Conservation (phyloP, 495 filamentous ascomycete genomes). For the Elaphomyces granulatus region DNA sequence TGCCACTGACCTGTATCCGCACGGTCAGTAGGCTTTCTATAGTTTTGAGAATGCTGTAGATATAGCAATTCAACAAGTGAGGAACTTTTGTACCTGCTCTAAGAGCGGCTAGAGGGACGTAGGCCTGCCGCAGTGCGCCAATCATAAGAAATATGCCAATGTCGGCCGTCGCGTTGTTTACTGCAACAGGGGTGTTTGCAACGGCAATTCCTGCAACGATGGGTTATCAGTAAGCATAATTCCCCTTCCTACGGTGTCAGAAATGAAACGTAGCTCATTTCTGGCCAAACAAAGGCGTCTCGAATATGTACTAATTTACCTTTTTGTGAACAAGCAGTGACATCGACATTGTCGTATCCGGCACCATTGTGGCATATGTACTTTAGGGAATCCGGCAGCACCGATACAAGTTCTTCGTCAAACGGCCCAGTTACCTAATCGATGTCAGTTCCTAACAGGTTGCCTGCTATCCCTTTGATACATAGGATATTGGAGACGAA, state of each 20-base stretch:
- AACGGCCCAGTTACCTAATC: conserved; percentile 48
- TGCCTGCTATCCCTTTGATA: no score
- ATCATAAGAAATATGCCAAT: conserved; percentile 59
- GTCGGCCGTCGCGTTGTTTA: conserved; percentile 59
- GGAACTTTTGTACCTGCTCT: conserved; percentile 36
- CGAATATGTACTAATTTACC: conserved; percentile 14
- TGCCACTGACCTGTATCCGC: conserved; percentile 32
- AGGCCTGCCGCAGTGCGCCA: conserved; percentile 50
- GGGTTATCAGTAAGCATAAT: background rate
- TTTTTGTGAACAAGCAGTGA: conserved; percentile 48
- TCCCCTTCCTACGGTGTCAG: background rate
- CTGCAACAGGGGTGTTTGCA: conserved; percentile 52
- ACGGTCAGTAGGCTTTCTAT: no score
- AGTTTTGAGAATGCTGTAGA: no score
- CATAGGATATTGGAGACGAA: conserved; percentile 25
- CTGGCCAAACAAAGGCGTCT: background rate
- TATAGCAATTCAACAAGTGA: no score
- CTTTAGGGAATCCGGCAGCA: conserved; percentile 49
- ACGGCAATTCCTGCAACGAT: conserved; percentile 39
- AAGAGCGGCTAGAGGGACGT: conserved; percentile 46
- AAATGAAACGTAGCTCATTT: background rate
- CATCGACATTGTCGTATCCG: conserved; percentile 72
- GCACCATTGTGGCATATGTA: conserved; percentile 82
- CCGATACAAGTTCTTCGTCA: conserved; percentile 41
- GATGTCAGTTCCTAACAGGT: no score